Percentiles rank a stretch among this genome's conserved stretches.
Conservation (phyloP, 2,329 filamentous ascomycete species). For the Fusarium austroafricanum region DNA sequence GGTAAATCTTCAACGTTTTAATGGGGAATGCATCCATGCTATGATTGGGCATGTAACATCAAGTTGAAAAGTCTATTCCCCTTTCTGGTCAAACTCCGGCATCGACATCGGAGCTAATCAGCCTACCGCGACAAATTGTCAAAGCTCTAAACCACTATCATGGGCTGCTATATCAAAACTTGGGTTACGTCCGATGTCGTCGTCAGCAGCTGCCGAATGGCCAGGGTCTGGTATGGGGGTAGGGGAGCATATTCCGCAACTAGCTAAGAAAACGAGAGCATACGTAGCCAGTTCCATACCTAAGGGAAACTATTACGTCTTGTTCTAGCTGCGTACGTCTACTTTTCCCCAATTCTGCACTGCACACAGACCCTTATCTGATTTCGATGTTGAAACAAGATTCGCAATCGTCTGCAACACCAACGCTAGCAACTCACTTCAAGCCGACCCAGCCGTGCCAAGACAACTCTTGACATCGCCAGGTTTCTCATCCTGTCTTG, state of each 20-base stretch:
- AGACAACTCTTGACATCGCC: conserved; percentile 12
- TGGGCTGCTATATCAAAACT: conserved; percentile 7
- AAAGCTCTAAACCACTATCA: conserved; percentile 25
- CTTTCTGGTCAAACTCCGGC: conserved; percentile 23
- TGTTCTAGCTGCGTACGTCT: conserved; percentile 17
- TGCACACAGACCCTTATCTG: conserved; percentile 10
- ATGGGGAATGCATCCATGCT: conserved; percentile 10
- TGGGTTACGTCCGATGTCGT: conserved; percentile 20
- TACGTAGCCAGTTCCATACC: conserved; percentile 29
- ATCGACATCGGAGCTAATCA: conserved; percentile 10
- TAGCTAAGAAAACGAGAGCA: conserved; percentile 8
- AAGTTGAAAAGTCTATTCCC: conserved; percentile 10
- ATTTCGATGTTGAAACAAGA: conserved; percentile 3
- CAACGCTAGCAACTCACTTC: neutral
- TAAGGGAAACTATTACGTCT: conserved; percentile 35
- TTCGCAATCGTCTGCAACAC: conserved; percentile 22
- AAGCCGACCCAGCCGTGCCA: conserved; percentile 33
- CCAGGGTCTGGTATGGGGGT: conserved; percentile 17
- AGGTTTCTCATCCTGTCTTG: conserved; percentile 7
- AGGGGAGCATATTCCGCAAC: conserved; percentile 3
- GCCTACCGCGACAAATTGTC: conserved; percentile 7
- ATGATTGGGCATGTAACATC: conserved; percentile 7
- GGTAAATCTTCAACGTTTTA: conserved; percentile 1
- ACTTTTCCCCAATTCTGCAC: conserved; percentile 2
- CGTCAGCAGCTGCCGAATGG: conserved; percentile 17